These are phyloP conservation scores for Haplosporangium sp. DNA, from an alignment of 371 early-diverging fungal genomes.

Conservation along the genomic window DNA sequence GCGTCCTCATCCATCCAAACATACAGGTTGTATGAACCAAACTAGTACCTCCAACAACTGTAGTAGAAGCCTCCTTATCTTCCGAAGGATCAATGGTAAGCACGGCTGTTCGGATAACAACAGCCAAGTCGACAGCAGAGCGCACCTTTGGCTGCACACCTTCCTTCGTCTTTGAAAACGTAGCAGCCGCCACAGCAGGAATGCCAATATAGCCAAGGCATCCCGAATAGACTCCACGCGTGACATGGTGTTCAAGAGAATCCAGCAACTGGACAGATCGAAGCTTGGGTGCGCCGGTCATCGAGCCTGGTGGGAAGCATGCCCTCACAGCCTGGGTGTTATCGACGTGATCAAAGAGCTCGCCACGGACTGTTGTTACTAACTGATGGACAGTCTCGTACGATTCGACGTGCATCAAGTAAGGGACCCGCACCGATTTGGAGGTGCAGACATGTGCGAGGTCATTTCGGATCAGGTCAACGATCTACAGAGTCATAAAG, in stretches of 20 bases:
- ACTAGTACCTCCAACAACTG: slow-evolving; percentile 23
- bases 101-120: slow-evolving; percentile 51
- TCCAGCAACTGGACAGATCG: slow-evolving; percentile 87
- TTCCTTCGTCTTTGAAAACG: not conserved
- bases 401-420: slow-evolving; percentile 90
- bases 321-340: slow-evolving; percentile 79
- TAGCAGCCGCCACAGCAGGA: slow-evolving; percentile 50
- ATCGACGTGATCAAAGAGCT: slow-evolving; percentile 67
- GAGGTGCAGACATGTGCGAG: slow-evolving; percentile 78
- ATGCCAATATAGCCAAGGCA: slow-evolving; percentile 87
- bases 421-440: slow-evolving; percentile 80
- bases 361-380: slow-evolving; percentile 86
- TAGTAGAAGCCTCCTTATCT: slow-evolving; percentile 21
- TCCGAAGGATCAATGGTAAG: slow-evolving; percentile 22
- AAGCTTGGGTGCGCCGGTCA: slow-evolving; percentile 98
- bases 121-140: slow-evolving; percentile 39
- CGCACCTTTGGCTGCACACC: slow-evolving; percentile 75
- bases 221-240: slow-evolving; percentile 94
- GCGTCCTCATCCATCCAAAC: not conserved
- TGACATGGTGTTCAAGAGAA: slow-evolving; percentile 71
- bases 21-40: not conserved
- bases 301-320: slow-evolving; percentile 95
- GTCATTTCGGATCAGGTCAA: slow-evolving; percentile 96
- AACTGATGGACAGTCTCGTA: slow-evolving; percentile 95
- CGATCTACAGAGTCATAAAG: slow-evolving; percentile 72